These are phyloP conservation scores for Eutypa lata DNA, from an alignment of 2,329 filamentous ascomycete genomes.

Conservation along the genomic window DNA sequence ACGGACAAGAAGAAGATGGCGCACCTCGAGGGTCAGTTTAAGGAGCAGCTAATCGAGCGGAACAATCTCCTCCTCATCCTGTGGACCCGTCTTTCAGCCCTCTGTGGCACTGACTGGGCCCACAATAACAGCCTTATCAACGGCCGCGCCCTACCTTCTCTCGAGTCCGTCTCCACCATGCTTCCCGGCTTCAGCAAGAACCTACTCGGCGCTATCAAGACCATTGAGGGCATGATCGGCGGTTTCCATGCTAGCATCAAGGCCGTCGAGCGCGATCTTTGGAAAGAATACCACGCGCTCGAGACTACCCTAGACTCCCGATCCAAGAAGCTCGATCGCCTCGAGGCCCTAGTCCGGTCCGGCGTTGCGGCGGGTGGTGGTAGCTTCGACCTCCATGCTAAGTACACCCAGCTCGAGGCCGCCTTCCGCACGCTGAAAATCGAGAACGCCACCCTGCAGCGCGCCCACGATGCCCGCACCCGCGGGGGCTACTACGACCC, in stretches of 20 bases:
- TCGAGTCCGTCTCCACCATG: conserved; percentile 83
- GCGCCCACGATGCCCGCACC: conserved; percentile 56
- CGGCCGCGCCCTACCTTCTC: conserved; percentile 74
- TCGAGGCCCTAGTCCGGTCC: conserved; percentile 76
- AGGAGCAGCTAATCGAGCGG: conserved; percentile 83
- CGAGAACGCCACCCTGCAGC: conserved; percentile 66
- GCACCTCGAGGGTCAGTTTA: conserved; percentile 73
- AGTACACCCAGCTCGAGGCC: conserved; percentile 55
- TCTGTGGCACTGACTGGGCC: conserved; percentile 90
- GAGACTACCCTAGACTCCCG: conserved; percentile 78
- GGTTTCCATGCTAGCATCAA: conserved; percentile 79
- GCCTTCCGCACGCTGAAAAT: conserved; percentile 62
- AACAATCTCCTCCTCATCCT: conserved; percentile 84
- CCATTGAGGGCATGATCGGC: conserved; percentile 75
- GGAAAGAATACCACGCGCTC: conserved; percentile 83
- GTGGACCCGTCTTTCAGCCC: conserved; percentile 81
- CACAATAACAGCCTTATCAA: conserved; percentile 87
- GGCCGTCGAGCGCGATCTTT: conserved; percentile 82
- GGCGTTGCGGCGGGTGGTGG: conserved; percentile 50
- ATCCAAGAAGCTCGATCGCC: conserved; percentile 79
- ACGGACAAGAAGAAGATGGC: conserved; percentile 76
- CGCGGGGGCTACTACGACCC: conserved; percentile 29
- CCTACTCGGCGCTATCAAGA: conserved; percentile 80
- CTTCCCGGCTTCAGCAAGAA: conserved; percentile 89
- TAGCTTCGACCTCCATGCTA: conserved; percentile 39